phyloP scores from a whole-genome alignment of 1,139 yeast genomes.

The Nakaseomyces nivariensis region DNA sequence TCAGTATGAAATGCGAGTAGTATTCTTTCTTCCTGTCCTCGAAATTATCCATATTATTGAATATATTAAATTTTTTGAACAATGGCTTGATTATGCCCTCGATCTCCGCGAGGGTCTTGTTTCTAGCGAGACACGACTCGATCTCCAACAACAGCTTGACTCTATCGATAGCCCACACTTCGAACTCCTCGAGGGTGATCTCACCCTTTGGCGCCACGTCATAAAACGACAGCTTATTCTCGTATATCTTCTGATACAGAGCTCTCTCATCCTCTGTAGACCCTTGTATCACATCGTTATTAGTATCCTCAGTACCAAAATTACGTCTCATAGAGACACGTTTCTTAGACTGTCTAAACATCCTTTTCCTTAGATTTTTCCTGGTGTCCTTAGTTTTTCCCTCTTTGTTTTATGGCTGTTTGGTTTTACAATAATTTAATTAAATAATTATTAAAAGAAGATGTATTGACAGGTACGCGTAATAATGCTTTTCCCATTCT shows the following conservation, averaged over 20 bases:
- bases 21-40: conserved; percentile 67
- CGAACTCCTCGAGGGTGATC: conserved; percentile 85
- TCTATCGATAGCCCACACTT: conserved; percentile 90
- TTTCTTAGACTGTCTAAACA: conserved; percentile 71
- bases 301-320: conserved; percentile 35
- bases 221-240: conserved; percentile 41
- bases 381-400: neutral
- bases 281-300: conserved; percentile 9
- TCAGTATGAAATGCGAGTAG: conserved; percentile 77
- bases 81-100: conserved; percentile 58
- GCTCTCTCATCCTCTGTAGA: conserved; percentile 22
- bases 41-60: conserved; percentile 27
- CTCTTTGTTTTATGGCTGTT: neutral
- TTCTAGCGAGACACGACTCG: conserved; percentile 63
- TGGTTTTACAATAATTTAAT: neutral
- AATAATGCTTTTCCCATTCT: too few relatives aligned
- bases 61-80: conserved; percentile 55
- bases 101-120: conserved; percentile 53
- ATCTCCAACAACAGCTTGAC: conserved; percentile 74
- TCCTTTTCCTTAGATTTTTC: conserved; percentile 23
- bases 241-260: conserved; percentile 25
- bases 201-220: conserved; percentile 69
- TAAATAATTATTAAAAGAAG: too few relatives aligned
- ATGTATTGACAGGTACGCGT: too few relatives aligned
- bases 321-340: conserved; percentile 68